A percentile compares a stretch with the other conserved stretches of the same genome.
phyloP scores from a whole-genome alignment of 2,329 filamentous ascomycete species.

The Stachybotrys chartarum region DNA sequence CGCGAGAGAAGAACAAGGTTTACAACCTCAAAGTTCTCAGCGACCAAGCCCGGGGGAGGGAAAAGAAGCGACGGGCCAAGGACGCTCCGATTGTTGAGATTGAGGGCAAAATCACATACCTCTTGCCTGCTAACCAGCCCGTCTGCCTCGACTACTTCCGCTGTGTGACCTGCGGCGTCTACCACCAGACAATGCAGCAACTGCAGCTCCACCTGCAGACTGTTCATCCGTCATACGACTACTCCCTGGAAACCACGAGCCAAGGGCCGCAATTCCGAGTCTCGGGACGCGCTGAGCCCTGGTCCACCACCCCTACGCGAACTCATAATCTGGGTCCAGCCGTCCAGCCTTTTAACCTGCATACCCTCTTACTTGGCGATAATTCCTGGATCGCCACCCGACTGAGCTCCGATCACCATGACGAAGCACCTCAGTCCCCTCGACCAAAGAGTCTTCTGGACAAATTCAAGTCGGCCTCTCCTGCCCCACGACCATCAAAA shows the following conservation, averaged over 20 bases:
- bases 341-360: slow-evolving; percentile 35
- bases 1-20: slow-evolving; percentile 38
- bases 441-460: slow-evolving; percentile 10
- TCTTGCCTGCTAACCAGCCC: slow-evolving; percentile 33
- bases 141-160: slow-evolving; percentile 40
- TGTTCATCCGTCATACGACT: slow-evolving; percentile 38
- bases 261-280: slow-evolving; percentile 33
- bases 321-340: slow-evolving; percentile 36
- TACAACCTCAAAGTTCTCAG: slow-evolving; percentile 56
- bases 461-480: slow-evolving; percentile 16
- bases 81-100: slow-evolving; percentile 12
- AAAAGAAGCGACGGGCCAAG: slow-evolving; percentile 31
- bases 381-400: slow-evolving; percentile 37
- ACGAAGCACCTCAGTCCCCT: slow-evolving; percentile 17
- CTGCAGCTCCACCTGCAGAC: slow-evolving; percentile 40
- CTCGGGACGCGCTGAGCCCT: slow-evolving; percentile 19
- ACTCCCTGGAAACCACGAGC: slow-evolving; percentile 27
- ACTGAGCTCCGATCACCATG: slow-evolving; percentile 24
- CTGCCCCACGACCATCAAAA: slow-evolving; percentile 6
- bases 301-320: slow-evolving; percentile 22
- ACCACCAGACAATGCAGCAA: slow-evolving; percentile 38
- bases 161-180: slow-evolving; percentile 43
- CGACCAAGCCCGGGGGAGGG: slow-evolving; percentile 48
- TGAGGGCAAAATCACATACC: slow-evolving; percentile 37
- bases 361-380: slow-evolving; percentile 36